Base-by-base conservation (phyloP, 1,284 basidiomycete genomes). In the Melampsora americana region DNA sequence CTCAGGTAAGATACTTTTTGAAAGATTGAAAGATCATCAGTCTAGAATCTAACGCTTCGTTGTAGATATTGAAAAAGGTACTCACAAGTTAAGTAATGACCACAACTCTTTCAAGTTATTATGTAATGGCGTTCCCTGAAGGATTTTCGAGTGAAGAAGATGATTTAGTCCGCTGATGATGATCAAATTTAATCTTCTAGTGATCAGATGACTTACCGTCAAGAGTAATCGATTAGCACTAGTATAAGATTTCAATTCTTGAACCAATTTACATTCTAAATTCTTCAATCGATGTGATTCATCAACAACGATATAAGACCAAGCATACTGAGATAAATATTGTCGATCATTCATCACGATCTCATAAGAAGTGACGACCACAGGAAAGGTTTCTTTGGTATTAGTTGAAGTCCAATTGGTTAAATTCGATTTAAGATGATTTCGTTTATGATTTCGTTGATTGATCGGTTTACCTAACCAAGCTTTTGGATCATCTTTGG, bases 241-340 rank as follows among this genome's bases (percentile, higher is more conserved):
- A 9, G 86, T 85, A 81, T 94, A 94, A 80, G 89, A 88, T 85
- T 95, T 96, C 79, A 98, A 89, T 83, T 97, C 94, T 77, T 88
- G 88, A 82, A 97, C 92, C 32, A 98, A 87, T 77, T 85, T 86
- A 77, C 77, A 79, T 81, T 97, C 88, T 78, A 95, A 85, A 80
- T 98, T 97, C 85, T 97, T 97, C 80, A 98, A 83, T 30, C 95
- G 86, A 83, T 98, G 95, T 0, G 94, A 93, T 83, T 98, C 95
- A 82, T 97, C 95, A 0, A 97, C 94, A 70, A 97, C 91, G 79
- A 97, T 92, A 81, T 93, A 95, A 69, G 92, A 93, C 92, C 92
- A 95, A 70, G 88, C 85, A 81, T 90, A 90, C 68, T 87, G 86
- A 5, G 87, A 84, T 44, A 95, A 85, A 80, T 88, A 86, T 44